These are phyloP conservation scores for Leishmania guyanensis DNA, from an alignment of 208 protist genomes.

Conservation along the genomic window DNA sequence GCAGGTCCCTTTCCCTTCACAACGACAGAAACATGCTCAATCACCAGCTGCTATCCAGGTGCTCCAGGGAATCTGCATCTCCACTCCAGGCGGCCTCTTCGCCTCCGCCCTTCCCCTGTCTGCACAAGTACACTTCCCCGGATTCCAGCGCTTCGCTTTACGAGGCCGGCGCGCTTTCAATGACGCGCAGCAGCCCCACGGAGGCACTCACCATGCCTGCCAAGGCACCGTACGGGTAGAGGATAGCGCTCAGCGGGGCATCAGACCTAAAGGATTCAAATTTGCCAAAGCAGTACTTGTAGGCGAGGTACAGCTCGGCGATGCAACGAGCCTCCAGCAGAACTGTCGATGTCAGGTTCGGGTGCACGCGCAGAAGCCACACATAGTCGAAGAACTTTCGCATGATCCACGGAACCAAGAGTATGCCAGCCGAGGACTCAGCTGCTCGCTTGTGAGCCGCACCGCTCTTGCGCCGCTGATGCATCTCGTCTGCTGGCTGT, in stretches of 20 bases:
- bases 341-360: conserved; percentile 72
- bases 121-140: not conserved
- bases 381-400: conserved; percentile 79
- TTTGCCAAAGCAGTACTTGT: conserved; percentile 80
- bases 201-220: conserved; percentile 72
- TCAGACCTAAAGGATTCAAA: conserved; percentile 66
- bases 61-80: not conserved
- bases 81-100: not conserved
- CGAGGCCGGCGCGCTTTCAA: conserved; percentile 69
- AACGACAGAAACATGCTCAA: not conserved
- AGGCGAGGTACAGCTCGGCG: conserved; percentile 75
- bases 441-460: not conserved
- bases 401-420: conserved; percentile 80
- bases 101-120: not conserved
- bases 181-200: conserved; percentile 67
- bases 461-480: not conserved
- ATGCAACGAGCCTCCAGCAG: conserved; percentile 80
- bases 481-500: not conserved
- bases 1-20: not conserved
- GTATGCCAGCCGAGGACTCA: conserved; percentile 35
- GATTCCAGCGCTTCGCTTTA: not conserved
- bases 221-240: conserved; percentile 60
- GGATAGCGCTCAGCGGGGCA: conserved; percentile 52
- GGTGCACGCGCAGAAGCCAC: conserved; percentile 76
- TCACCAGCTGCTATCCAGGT: not conserved